Conservation (phyloP, 2,329 filamentous ascomycete species). For the Aspergillus udagawae region DNA sequence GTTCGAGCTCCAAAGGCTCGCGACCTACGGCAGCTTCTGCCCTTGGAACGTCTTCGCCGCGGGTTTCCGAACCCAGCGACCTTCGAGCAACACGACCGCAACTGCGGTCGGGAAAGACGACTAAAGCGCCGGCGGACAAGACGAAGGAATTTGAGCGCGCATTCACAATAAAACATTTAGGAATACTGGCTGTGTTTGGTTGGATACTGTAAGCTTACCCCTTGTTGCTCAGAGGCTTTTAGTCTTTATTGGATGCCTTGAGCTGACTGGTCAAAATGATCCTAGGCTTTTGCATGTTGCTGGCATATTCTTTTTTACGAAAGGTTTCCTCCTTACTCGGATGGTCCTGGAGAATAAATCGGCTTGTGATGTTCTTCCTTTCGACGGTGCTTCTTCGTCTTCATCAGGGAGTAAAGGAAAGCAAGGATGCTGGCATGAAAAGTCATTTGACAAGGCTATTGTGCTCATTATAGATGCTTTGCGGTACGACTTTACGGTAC, state of each 20-base stretch:
- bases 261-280: neutral
- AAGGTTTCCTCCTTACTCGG: slow-evolving; percentile 88
- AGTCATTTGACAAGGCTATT: slow-evolving; percentile 86
- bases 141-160: slow-evolving; percentile 31
- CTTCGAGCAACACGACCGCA: slow-evolving; percentile 6
- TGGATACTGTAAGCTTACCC: slow-evolving; percentile 38
- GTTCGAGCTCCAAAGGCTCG: slow-evolving; percentile 4
- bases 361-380: slow-evolving; percentile 64
- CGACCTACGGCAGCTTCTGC: slow-evolving; percentile 2
- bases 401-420: slow-evolving; percentile 30
- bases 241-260: neutral
- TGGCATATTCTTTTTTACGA: slow-evolving; percentile 88
- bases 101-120: slow-evolving; percentile 20
- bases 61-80: slow-evolving; percentile 8
- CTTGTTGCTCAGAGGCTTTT: neutral
- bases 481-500: slow-evolving; percentile 94
- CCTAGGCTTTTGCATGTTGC: slow-evolving; percentile 66
- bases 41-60: slow-evolving; percentile 5
- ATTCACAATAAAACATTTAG: slow-evolving; percentile 37
- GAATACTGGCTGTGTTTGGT: slow-evolving; percentile 34
- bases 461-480: slow-evolving; percentile 89
- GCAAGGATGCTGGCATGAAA: slow-evolving; percentile 91
- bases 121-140: slow-evolving; percentile 23
- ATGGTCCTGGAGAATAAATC: slow-evolving; percentile 75
- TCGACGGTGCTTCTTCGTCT: slow-evolving; percentile 39